These are phyloP conservation scores for Phytophthora boehmeriae DNA, from an alignment of 352 stramenopile species.

Conservation along the genomic window DNA sequence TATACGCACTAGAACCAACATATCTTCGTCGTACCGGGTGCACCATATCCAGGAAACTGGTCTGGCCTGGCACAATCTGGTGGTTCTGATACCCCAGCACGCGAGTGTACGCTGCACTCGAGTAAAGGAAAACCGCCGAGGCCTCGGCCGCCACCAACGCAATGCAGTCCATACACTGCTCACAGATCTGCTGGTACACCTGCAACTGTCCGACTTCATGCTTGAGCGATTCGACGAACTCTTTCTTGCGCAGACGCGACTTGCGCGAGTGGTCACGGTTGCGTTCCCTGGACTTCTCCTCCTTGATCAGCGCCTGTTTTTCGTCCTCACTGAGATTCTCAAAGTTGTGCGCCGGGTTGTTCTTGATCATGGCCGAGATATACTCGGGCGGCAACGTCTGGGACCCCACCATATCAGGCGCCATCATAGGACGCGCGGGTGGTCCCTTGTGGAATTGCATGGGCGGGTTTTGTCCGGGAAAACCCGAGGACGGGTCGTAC, in stretches of 20 bases:
- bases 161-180: constrained; percentile 83
- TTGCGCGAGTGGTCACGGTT: constrained; percentile 96
- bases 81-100: constrained; percentile 81
- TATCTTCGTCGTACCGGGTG: constrained; percentile 55
- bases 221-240: constrained; percentile 95
- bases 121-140: constrained; percentile 69
- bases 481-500: constrained; percentile 71
- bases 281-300: constrained; percentile 88
- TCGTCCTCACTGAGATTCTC: constrained; percentile 85
- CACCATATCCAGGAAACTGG: constrained; percentile 85
- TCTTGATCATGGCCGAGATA: constrained; percentile 85
- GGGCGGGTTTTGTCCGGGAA: constrained; percentile 34
- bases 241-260: constrained; percentile 94
- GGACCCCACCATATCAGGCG: constrained; percentile 56
- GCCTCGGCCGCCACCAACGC: constrained; percentile 70
- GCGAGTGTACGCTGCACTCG: constrained; percentile 69
- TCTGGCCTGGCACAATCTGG: constrained; percentile 74
- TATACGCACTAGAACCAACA: constrained; percentile 7
- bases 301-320: constrained; percentile 78
- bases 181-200: constrained; percentile 87
- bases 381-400: constrained; percentile 84
- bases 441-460: constrained; percentile 57
- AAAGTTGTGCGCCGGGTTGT: constrained; percentile 66
- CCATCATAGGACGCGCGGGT: constrained; percentile 29
- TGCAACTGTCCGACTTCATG: constrained; percentile 81